phyloP scores from a whole-genome alignment of 1,139 yeast genomes.

The Geotrichum restrictum region DNA sequence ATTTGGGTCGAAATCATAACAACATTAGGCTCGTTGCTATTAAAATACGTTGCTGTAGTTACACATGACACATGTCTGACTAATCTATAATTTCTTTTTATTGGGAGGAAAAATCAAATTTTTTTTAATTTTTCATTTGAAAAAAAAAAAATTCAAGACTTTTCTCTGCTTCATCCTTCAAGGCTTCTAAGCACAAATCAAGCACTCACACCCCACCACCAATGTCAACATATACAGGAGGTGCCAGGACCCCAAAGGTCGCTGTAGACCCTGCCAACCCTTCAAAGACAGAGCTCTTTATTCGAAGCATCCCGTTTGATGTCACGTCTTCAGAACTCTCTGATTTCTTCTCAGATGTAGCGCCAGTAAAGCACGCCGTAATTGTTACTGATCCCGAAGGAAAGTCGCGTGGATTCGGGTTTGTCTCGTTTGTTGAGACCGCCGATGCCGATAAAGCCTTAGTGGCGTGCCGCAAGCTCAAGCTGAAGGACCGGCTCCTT shows the following conservation, averaged over 20 bases:
- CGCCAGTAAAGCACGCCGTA: conserved; percentile 93
- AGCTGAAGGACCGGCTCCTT: conserved; percentile 62
- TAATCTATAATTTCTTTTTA: not conserved
- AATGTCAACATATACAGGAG: not conserved
- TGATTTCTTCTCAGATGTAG: conserved; percentile 82
- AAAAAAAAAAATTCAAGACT: not conserved
- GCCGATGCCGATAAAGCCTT: conserved; percentile 82
- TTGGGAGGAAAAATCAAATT: too few species aligned
- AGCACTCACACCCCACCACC: not conserved
- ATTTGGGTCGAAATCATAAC: too few species aligned
- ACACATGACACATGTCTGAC: too few species aligned
- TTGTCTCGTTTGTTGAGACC: conserved; percentile 80
- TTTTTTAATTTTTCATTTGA: too few species aligned
- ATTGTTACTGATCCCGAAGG: conserved; percentile 71
- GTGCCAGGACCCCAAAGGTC: not conserved
- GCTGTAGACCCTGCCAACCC: not conserved
- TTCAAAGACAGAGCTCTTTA: conserved; percentile 52
- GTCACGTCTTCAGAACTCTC: conserved; percentile 79
- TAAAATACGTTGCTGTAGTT: too few species aligned
- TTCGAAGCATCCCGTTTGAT: conserved; percentile 73
- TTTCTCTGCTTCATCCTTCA: not conserved
- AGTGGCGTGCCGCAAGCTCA: conserved; percentile 58
- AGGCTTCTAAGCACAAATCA: not conserved
- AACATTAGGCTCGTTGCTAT: not conserved
- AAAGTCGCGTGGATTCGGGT: conserved; percentile 86